Conservation (phyloP, 495 filamentous ascomycete species). For the Letharia columbiana region DNA sequence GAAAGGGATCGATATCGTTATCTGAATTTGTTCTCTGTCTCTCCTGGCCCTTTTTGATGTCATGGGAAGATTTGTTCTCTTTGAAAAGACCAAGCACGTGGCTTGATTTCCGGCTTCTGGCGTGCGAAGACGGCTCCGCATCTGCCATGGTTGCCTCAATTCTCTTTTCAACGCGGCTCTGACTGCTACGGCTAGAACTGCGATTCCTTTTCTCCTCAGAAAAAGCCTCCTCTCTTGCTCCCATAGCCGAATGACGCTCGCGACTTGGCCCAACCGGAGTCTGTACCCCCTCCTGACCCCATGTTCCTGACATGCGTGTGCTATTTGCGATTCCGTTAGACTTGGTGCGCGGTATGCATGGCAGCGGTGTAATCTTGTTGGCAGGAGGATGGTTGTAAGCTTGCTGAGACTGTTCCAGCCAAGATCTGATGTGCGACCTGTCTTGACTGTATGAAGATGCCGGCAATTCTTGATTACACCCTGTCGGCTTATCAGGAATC, state of each 20-base stretch:
- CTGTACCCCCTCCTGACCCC: slow-evolving; percentile 5
- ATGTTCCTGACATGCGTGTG: slow-evolving; percentile 4
- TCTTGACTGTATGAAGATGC: not conserved
- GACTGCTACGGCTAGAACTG: slow-evolving; percentile 38
- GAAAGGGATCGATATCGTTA: slow-evolving; percentile 3
- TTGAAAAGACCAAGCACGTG: slow-evolving; percentile 90
- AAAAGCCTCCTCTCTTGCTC: slow-evolving; percentile 13
- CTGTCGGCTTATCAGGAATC: not conserved
- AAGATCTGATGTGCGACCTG: not conserved
- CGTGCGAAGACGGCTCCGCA: slow-evolving; percentile 60
- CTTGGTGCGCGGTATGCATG: slow-evolving; percentile 5
- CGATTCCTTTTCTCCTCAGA: slow-evolving; percentile 28
- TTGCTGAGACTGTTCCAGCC: slow-evolving; percentile 5
- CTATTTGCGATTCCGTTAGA: not conserved
- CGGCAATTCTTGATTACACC: not conserved
- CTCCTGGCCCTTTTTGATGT: slow-evolving; percentile 28
- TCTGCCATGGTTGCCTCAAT: slow-evolving; percentile 74
- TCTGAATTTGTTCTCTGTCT: slow-evolving; percentile 15
- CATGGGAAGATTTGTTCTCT: slow-evolving; percentile 61
- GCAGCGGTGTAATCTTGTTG: not conserved
- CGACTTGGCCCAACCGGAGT: not conserved
- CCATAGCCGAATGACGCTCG: not conserved
- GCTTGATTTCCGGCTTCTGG: slow-evolving; percentile 86
- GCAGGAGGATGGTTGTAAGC: not conserved
- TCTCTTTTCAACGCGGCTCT: slow-evolving; percentile 61